Conservation (phyloP, 805 yeast species). For the Osmozyma mogii region DNA sequence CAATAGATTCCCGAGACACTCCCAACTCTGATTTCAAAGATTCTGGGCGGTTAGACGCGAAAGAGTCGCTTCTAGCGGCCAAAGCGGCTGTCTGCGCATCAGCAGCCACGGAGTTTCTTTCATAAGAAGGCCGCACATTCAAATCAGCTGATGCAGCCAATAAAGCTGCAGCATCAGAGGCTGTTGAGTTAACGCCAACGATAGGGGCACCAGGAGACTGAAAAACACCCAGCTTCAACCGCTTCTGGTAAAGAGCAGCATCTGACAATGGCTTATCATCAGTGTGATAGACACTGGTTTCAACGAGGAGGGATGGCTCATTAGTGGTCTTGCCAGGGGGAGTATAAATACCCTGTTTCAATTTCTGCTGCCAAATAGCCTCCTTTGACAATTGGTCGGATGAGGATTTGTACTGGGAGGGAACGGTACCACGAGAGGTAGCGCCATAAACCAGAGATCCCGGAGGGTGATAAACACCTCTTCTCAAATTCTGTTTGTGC, state of each 20-base stretch:
- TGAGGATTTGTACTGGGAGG: no score
- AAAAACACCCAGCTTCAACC: conserved; percentile 60
- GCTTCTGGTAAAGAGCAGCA: conserved; percentile 70
- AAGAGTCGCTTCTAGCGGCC: conserved; percentile 35
- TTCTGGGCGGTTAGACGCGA: no score
- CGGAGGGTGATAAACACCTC: conserved; percentile 53
- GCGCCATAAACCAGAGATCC: no score
- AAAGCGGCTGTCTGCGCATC: conserved; percentile 65
- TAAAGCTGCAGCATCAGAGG: conserved; percentile 71
- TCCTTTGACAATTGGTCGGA: conserved; percentile 66
- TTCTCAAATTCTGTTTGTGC: conserved; percentile 64
- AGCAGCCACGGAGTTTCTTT: conserved; percentile 42
- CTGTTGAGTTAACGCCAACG: conserved; percentile 59
- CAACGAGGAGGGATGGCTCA: conserved; percentile 2
- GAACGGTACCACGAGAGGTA: no score
- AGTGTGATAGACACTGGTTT: conserved; percentile 54
- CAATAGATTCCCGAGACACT: no score
- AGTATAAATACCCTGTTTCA: conserved; percentile 60
- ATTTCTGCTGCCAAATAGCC: conserved; percentile 66
- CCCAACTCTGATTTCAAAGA: no score
- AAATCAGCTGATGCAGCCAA: conserved; percentile 63
- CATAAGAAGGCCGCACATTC: conserved; percentile 53
- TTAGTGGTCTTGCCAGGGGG: conserved; percentile 1
- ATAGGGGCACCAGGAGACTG: conserved; percentile 40
- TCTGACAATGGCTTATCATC: conserved; percentile 65